Percentiles rank a stretch among this genome's conserved stretches.
Conservation (phyloP, 306 rosid genomes). For the Dicorynia guianensis region DNA sequence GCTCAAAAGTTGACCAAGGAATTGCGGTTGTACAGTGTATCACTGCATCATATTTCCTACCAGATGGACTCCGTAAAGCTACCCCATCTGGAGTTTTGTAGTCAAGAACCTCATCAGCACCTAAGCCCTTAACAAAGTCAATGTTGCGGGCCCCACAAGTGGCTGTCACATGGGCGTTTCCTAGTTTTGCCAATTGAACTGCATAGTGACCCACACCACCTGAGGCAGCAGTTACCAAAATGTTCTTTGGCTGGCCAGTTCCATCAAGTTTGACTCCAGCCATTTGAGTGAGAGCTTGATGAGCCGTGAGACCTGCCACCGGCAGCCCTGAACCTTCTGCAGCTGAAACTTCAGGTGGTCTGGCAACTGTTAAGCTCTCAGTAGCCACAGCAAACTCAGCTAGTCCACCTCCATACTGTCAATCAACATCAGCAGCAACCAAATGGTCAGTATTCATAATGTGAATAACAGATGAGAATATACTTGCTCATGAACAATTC, state of each 20-base stretch:
- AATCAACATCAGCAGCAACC: conserved; percentile 33
- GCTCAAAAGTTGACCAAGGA: conserved; percentile 71
- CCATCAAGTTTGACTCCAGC: conserved; percentile 75
- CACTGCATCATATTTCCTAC: conserved; percentile 66
- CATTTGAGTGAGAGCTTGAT: conserved; percentile 63
- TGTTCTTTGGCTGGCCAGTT: conserved; percentile 54
- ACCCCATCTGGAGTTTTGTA: conserved; percentile 67
- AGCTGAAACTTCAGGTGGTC: conserved; percentile 69
- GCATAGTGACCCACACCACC: conserved; percentile 70
- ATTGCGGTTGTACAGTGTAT: conserved; percentile 58
- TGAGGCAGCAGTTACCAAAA: conserved; percentile 66
- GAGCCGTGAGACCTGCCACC: conserved; percentile 70
- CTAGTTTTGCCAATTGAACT: conserved; percentile 74
- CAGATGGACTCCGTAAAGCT: conserved; percentile 69
- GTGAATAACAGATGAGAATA: not conserved
- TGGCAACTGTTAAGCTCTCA: conserved; percentile 51
- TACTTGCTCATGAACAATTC: not conserved
- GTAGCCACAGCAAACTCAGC: conserved; percentile 61
- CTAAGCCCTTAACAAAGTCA: conserved; percentile 63
- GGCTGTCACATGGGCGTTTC: conserved; percentile 68
- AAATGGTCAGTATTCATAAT: not conserved
- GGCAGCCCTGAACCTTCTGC: conserved; percentile 69
- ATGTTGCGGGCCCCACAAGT: conserved; percentile 76
- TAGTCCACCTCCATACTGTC: conserved; percentile 77
- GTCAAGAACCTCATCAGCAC: conserved; percentile 85